Evolutionary conservation across 1,284 basidiomycete species (phyloP).

Genomic region (Cryptococcus jaspeensis): DNA sequence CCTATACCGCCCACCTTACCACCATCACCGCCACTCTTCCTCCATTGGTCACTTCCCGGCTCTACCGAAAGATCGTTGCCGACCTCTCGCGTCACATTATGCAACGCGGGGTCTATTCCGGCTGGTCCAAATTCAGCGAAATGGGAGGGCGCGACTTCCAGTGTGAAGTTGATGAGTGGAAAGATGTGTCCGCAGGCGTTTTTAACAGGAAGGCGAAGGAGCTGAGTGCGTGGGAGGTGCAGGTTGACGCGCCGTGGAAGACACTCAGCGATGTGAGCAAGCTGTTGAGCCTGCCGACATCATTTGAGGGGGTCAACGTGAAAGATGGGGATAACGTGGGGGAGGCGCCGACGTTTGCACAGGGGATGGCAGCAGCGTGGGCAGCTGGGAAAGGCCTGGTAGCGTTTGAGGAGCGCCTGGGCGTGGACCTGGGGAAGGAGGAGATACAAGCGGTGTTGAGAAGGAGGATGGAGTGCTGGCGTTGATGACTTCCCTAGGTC

Average conservation of each 20-base stretch:
- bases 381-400: slow-evolving; percentile 68
- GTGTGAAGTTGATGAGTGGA: slow-evolving; percentile 73
- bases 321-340: slow-evolving; percentile 55
- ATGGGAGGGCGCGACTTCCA: slow-evolving; percentile 60
- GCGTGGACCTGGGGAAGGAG: slow-evolving; percentile 24
- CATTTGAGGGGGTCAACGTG: neutral
- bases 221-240: slow-evolving; percentile 53
- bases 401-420: slow-evolving; percentile 59
- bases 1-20: slow-evolving; percentile 68
- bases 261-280: slow-evolving; percentile 66
- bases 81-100: slow-evolving; percentile 70
- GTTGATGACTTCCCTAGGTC: slow-evolving; percentile 4
- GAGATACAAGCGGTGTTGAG: slow-evolving; percentile 44
- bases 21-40: slow-evolving; percentile 65
- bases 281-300: slow-evolving; percentile 58
- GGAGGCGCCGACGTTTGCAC: slow-evolving; percentile 66
- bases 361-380: slow-evolving; percentile 71
- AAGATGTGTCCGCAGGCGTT: slow-evolving; percentile 66
- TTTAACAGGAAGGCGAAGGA: slow-evolving; percentile 46
- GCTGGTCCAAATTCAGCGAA: slow-evolving; percentile 60
- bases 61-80: slow-evolving; percentile 69
- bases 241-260: slow-evolving; percentile 62
- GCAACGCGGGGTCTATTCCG: slow-evolving; percentile 77
- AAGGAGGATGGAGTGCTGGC: slow-evolving; percentile 47
- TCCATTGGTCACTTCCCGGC: slow-evolving; percentile 55